phyloP scores from a whole-genome alignment of 2,329 filamentous ascomycete genomes.

The Fusarium sp. region DNA sequence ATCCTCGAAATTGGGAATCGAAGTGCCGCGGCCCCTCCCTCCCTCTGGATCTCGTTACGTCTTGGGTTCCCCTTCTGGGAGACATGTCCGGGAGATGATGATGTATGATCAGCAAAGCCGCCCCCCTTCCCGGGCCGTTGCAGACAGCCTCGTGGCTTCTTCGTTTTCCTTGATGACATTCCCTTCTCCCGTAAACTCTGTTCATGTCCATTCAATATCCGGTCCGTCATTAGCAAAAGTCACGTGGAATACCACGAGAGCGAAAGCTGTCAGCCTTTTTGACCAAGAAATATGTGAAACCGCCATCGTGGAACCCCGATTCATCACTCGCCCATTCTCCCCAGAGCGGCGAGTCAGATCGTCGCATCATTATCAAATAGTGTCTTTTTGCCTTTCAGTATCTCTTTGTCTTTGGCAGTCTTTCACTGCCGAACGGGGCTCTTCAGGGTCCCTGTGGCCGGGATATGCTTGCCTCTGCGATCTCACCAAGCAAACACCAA shows the following conservation, averaged over 20 bases:
- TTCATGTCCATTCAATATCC: conserved; percentile 2
- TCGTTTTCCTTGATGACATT: neutral
- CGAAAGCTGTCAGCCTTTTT: neutral
- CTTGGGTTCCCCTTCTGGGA: neutral
- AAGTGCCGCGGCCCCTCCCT: neutral
- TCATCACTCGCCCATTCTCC: neutral
- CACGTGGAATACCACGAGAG: neutral
- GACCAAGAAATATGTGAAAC: neutral
- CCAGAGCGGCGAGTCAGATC: neutral
- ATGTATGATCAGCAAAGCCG: neutral
- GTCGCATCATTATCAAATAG: neutral
- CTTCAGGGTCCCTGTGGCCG: neutral
- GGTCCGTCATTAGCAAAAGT: neutral
- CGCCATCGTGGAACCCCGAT: neutral
- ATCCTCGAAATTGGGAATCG: neutral
- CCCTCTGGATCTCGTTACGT: neutral
- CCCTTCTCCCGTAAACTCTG: neutral
- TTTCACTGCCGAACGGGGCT: neutral
- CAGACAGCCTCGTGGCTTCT: neutral
- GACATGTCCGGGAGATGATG: neutral
- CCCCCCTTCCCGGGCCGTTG: conserved; percentile 3
- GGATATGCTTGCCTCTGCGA: neutral
- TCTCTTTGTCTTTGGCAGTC: neutral
- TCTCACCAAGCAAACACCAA: neutral
- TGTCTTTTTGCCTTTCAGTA: neutral